Conservation (phyloP, 2,329 filamentous ascomycete genomes). For the Alternaria viburni region DNA sequence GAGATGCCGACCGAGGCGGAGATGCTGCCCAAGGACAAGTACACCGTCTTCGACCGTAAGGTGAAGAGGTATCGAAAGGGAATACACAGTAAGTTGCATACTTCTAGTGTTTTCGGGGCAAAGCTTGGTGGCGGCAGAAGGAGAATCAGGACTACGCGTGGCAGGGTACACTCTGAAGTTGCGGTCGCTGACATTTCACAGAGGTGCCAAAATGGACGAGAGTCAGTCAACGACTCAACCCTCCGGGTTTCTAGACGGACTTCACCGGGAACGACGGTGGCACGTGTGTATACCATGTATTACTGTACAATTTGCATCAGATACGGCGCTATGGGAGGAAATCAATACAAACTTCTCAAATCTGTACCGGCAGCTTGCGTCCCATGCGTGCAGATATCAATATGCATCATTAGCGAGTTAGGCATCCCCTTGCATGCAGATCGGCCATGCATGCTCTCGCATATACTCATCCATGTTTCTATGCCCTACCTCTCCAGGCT, state of each 20-base stretch:
- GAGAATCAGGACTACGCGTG: neutral
- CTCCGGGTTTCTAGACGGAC: slow-evolving; percentile 78
- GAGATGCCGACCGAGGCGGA: slow-evolving; percentile 96
- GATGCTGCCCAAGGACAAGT: slow-evolving; percentile 97
- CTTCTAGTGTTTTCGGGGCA: no score
- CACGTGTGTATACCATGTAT: slow-evolving; percentile 35
- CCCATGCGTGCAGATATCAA: neutral
- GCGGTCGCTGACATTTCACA: slow-evolving; percentile 49
- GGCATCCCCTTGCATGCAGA: neutral
- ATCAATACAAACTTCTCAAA: neutral
- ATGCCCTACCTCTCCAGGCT: neutral
- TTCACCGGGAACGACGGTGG: neutral
- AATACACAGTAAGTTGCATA: slow-evolving; percentile 82
- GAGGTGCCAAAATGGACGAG: slow-evolving; percentile 78
- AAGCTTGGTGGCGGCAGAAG: neutral
- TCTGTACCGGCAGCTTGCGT: neutral
- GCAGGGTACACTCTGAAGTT: neutral
- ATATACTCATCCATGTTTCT: neutral
- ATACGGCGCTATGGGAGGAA: slow-evolving; percentile 14
- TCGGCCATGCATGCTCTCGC: neutral
- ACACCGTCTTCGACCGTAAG: slow-evolving; percentile 96
- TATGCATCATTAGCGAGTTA: neutral
- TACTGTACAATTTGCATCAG: slow-evolving; percentile 25
- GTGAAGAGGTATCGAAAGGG: slow-evolving; percentile 95
- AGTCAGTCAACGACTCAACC: slow-evolving; percentile 91